Evolutionary conservation across 306 rosid genomes (phyloP).

Genomic region (Rosa lucieae): DNA sequence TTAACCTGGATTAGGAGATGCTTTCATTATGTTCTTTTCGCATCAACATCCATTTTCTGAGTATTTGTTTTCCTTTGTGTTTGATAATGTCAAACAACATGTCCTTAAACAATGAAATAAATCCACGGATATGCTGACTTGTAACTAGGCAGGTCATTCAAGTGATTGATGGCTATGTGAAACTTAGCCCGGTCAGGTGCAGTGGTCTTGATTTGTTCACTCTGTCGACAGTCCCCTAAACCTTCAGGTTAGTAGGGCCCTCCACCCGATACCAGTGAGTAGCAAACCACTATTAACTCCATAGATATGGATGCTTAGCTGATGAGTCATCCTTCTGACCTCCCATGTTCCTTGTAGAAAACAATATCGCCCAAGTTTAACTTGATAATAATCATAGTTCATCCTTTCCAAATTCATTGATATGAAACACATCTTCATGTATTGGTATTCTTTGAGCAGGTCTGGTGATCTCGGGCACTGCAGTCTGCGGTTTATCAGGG

Average conservation of each 20-base stretch:
- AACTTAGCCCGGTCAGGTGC: neutral
- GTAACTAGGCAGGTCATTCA: neutral
- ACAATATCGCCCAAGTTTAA: neutral
- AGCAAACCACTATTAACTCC: neutral
- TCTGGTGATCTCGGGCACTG: neutral
- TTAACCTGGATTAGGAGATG: neutral
- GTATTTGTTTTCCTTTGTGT: neutral
- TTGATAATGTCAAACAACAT: neutral
- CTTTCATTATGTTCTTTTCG: neutral
- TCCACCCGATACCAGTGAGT: neutral
- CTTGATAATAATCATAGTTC: neutral
- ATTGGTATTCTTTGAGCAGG: neutral
- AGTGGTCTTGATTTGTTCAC: neutral
- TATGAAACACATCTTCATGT: neutral
- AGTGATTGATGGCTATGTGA: neutral
- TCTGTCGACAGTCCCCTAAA: neutral
- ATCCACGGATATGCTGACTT: neutral
- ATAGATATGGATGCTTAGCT: neutral
- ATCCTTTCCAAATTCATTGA: neutral
- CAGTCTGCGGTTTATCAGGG: neutral
- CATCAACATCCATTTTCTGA: neutral
- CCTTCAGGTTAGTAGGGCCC: neutral
- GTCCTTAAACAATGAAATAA: neutral
- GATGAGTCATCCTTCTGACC: neutral
- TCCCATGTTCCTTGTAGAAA: neutral